These are phyloP conservation scores for Ceratocystis papillata DNA, from an alignment of 2,329 filamentous ascomycete species.

Conservation along the genomic window DNA sequence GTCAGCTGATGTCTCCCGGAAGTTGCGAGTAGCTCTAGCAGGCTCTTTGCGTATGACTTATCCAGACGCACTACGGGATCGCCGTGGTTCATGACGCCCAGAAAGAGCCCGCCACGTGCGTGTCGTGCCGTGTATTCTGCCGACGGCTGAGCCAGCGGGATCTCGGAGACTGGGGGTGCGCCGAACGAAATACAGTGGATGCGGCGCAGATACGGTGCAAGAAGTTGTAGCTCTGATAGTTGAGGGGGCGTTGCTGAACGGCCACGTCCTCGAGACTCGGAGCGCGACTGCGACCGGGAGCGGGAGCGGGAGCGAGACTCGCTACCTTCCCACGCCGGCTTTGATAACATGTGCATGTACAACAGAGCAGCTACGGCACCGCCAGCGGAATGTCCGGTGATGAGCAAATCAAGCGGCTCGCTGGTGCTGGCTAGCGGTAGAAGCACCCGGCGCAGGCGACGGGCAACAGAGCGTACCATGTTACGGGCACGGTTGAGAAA, in stretches of 20 bases:
- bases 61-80: conserved; percentile 72
- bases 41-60: conserved; percentile 59
- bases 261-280: conserved; percentile 35
- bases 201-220: conserved; percentile 62
- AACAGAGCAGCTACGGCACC: conserved; percentile 72
- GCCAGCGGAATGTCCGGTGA: conserved; percentile 79
- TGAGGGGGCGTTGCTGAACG: not conserved
- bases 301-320: conserved; percentile 42
- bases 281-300: conserved; percentile 47
- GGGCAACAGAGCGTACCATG: conserved; percentile 57
- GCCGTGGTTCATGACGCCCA: conserved; percentile 74
- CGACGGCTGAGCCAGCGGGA: conserved; percentile 43
- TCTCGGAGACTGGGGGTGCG: conserved; percentile 63
- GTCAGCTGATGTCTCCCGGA: conserved; percentile 36
- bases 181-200: conserved; percentile 81
- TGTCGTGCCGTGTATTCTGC: conserved; percentile 39
- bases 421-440: conserved; percentile 29
- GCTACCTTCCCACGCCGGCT: conserved; percentile 28
- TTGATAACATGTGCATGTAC: conserved; percentile 68
- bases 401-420: conserved; percentile 57
- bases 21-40: conserved; percentile 59
- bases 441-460: conserved; percentile 43
- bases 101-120: conserved; percentile 47
- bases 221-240: conserved; percentile 45
- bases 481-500: conserved; percentile 65